A percentile compares a stretch with the other conserved stretches of the same genome.
Conservation (phyloP, 495 filamentous ascomycete genomes). For the Amorphotheca resinae region DNA sequence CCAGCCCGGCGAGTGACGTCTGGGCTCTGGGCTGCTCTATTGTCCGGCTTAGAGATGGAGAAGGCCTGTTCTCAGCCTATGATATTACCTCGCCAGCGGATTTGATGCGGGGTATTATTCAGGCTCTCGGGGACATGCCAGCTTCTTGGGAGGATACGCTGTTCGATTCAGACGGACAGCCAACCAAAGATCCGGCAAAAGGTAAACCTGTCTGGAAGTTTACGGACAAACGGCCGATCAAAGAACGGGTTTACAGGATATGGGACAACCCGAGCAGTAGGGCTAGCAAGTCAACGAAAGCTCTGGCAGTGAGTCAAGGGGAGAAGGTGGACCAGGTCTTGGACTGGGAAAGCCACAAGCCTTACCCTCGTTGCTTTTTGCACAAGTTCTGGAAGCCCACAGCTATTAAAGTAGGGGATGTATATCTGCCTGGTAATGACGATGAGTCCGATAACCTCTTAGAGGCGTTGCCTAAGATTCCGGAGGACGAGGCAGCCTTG, state of each 20-base stretch:
- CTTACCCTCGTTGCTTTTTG: slow-evolving; percentile 12
- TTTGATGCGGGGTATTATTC: slow-evolving; percentile 10
- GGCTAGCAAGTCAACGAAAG: too few species aligned
- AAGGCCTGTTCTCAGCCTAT: neutral
- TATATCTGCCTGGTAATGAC: slow-evolving; percentile 11
- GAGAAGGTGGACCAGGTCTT: neutral
- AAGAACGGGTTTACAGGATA: slow-evolving; percentile 12
- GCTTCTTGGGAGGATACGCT: slow-evolving; percentile 12
- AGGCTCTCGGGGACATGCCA: slow-evolving; percentile 16
- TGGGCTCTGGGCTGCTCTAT: neutral
- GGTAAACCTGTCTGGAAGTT: slow-evolving; percentile 7
- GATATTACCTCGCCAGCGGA: slow-evolving; percentile 13
- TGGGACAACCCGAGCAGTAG: too few species aligned
- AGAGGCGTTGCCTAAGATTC: slow-evolving; percentile 19
- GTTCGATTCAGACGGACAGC: slow-evolving; percentile 17
- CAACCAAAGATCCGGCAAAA: slow-evolving; percentile 16
- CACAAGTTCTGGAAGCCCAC: slow-evolving; percentile 16
- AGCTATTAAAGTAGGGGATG: slow-evolving; percentile 11
- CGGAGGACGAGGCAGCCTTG: slow-evolving; percentile 19
- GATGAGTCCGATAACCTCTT: slow-evolving; percentile 11
- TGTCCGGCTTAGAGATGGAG: neutral
- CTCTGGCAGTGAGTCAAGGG: too few species aligned
- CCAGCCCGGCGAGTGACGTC: neutral
- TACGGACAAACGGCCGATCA: slow-evolving; percentile 9
- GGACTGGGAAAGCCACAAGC: slow-evolving; percentile 4